Evolutionary conservation across 2,329 filamentous ascomycete genomes (phyloP).

Genomic region (Endocalyx cinctus): DNA sequence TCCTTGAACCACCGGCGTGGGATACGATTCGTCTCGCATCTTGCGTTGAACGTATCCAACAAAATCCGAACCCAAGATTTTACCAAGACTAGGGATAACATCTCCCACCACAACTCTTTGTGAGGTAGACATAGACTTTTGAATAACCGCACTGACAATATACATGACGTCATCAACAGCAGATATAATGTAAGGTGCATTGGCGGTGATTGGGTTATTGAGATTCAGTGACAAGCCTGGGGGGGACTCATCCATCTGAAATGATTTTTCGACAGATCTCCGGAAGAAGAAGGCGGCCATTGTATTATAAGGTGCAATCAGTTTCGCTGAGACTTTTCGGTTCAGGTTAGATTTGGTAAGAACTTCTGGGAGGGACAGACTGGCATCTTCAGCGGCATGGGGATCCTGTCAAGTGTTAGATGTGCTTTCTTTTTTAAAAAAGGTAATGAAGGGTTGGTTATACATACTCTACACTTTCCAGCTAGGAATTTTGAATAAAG

Average conservation of each 20-base stretch:
- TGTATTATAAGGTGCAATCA: constrained; percentile 77
- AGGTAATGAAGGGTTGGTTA: no score
- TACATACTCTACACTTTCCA: constrained; percentile 79
- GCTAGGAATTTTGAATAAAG: constrained; percentile 86
- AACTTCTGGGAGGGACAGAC: constrained; percentile 66
- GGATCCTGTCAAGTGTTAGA: constrained; percentile 42
- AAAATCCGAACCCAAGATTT: constrained; percentile 83
- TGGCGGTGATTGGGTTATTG: constrained; percentile 65
- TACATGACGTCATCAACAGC: constrained; percentile 99
- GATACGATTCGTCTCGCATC: constrained; percentile 95
- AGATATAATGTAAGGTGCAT: constrained; percentile 86
- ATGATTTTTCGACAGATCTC: constrained; percentile 92
- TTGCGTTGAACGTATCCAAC: constrained; percentile 96
- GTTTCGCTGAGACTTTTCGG: constrained; percentile 69
- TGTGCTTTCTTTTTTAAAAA: constrained; percentile 13
- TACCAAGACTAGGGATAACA: constrained; percentile 72
- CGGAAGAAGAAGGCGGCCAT: constrained; percentile 98
- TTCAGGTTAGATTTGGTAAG: constrained; percentile 74
- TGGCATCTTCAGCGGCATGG: constrained; percentile 45
- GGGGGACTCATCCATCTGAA: constrained; percentile 90
- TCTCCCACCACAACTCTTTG: constrained; percentile 73
- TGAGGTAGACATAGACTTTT: constrained; percentile 80
- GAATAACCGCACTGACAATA: constrained; percentile 88
- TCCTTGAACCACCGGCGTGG: constrained; percentile 71
- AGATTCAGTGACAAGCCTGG: constrained; percentile 72